A percentile compares a stretch with the other conserved stretches of the same genome.
Evolutionary conservation across 192 early-diverging fungal genomes (phyloP).

Genomic region (Thamnidium elegans): DNA sequence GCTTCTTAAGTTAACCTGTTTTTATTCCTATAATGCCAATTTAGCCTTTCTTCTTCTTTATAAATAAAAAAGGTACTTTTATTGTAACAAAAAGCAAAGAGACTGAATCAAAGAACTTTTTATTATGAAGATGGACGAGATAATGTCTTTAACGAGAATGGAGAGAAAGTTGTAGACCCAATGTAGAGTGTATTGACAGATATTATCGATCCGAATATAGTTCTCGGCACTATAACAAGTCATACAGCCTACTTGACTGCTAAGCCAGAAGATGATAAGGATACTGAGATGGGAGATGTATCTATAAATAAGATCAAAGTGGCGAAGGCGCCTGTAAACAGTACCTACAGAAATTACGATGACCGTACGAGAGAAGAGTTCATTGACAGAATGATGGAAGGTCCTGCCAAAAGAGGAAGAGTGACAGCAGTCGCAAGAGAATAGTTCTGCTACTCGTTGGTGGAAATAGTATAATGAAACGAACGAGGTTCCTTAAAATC

Average conservation of each 20-base stretch:
- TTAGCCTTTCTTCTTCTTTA: too few relatives aligned
- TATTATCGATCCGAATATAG: constrained; percentile 2
- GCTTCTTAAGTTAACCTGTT: too few relatives aligned
- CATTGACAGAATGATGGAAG: background rate
- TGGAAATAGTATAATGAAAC: constrained; percentile 1
- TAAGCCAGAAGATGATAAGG: background rate
- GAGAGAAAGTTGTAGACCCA: constrained; percentile 16
- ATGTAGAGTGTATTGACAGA: constrained; percentile 11
- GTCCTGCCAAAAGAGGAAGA: constrained; percentile 7
- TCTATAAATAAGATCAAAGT: background rate
- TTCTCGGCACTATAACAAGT: constrained; percentile 8
- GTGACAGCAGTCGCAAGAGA: background rate
- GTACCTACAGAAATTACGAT: constrained; percentile 6
- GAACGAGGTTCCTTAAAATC: background rate
- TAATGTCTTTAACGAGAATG: background rate
- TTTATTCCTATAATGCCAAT: too few relatives aligned
- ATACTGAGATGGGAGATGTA: background rate
- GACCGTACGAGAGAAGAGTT: background rate
- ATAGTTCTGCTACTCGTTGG: background rate
- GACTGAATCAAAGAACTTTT: too few relatives aligned
- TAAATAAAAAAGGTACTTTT: too few relatives aligned
- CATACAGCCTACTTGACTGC: constrained; percentile 1
- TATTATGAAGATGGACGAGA: background rate
- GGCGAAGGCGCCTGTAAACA: background rate
- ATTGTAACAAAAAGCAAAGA: too few relatives aligned